Base-by-base conservation (phyloP, 2,329 filamentous ascomycete species). In the Colletotrichum filicis region DNA sequence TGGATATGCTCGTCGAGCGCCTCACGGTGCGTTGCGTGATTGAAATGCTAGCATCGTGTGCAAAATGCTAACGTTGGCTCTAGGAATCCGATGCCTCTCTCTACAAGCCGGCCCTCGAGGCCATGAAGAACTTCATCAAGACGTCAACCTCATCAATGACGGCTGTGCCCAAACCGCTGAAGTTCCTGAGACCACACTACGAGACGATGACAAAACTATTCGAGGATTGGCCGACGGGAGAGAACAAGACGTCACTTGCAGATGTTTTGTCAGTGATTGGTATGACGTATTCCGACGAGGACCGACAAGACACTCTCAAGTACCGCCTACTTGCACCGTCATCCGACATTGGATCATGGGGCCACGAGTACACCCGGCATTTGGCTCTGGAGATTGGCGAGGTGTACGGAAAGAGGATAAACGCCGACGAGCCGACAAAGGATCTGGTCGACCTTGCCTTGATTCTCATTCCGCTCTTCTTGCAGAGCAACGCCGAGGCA, bases 111-210 rank as follows among this genome's bases (percentile, higher is more conserved):
- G 94, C 97, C 67, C 88, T 99, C 77, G 95, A 98, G 84, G 93
- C 95, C 77, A 98, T 99, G 91, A 98, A 98, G 88, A 95, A 92
- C 80, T 97, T 95, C 81, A 99, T 99, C 88, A 98, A 98, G 88
- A 99, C 97, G 68, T 98, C 97, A 73, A 99, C 97, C 77, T 98
- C 95, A 73, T 99, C 97, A 58, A 99, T 99, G 97, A 99, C 97
- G 61, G 97, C 97, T 73, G 97, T 99, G 75, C 97, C 97, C 28
- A 99, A 99, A 86, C 97, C 97, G 42, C 90, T 99, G 79, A 99
- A 99, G 85, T 99, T 99, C 83, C 90, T 99, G 76, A 92, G 97
- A 86, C 97, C 96, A 77, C 96, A 99, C 84, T 99, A 98, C 86
- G 94, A 97, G 84, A 92, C 93, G 70, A 88, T 99, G 80, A 93